These are phyloP conservation scores for Bromus sterilis DNA, from an alignment of 176 grass and related monocot species.

Conservation along the genomic window DNA sequence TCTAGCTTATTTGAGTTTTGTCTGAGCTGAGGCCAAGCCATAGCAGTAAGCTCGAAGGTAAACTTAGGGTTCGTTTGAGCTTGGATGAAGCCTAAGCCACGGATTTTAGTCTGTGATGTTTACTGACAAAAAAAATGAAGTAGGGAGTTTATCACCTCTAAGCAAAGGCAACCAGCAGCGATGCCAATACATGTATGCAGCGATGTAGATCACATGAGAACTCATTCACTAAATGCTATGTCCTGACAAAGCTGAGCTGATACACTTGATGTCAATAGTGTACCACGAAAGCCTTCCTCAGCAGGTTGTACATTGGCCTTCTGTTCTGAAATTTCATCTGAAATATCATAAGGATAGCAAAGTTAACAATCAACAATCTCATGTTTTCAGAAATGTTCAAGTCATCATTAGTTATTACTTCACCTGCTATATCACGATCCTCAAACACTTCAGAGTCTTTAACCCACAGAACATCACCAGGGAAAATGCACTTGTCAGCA, in stretches of 20 bases:
- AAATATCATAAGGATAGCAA: conserved; percentile 16
- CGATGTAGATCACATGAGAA: background rate
- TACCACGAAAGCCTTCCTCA: conserved; percentile 97
- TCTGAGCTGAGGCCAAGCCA: background rate
- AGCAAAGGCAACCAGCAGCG: conserved; percentile 1
- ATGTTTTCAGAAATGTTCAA: background rate
- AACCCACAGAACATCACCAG: conserved; percentile 93
- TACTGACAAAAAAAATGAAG: background rate
- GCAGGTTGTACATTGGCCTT: conserved; percentile 38
- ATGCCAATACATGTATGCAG: background rate
- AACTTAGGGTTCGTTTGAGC: background rate
- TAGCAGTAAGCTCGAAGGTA: background rate
- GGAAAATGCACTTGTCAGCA: conserved; percentile 88
- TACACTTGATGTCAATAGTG: conserved; percentile 72
- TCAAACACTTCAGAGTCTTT: conserved; percentile 81
- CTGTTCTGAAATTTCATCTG: conserved; percentile 83
- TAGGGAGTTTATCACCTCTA: conserved; percentile 29
- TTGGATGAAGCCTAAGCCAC: background rate
- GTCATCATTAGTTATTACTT: conserved; percentile 8
- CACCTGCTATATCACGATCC: conserved; percentile 97
- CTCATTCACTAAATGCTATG: conserved; percentile 34
- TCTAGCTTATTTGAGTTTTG: background rate
- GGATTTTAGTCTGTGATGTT: background rate
- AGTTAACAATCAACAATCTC: conserved; percentile 2
- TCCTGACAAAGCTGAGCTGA: conserved; percentile 47